A percentile compares a stretch with the other conserved stretches of the same genome.
Conservation (phyloP, 2,329 filamentous ascomycete species). For the Talaromyces sp. region DNA sequence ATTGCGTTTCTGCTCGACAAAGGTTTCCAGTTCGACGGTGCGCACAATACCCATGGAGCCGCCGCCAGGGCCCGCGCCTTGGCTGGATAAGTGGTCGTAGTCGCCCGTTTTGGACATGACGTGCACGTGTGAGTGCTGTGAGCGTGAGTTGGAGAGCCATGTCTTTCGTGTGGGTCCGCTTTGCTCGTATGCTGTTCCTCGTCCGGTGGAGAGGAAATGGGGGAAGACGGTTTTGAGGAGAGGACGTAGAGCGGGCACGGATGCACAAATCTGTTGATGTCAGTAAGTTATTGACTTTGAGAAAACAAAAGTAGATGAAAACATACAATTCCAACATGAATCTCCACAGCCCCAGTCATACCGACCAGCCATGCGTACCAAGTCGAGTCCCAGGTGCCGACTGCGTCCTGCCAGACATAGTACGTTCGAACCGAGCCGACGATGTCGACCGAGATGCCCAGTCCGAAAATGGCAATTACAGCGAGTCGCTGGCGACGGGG, state of each 20-base stretch:
- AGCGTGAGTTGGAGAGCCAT: neutral
- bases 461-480: slow-evolving; percentile 32
- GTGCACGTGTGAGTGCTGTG: neutral
- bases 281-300: neutral
- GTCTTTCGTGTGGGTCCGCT: neutral
- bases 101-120: neutral
- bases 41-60: slow-evolving; percentile 15
- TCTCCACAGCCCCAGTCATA: slow-evolving; percentile 26
- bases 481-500: slow-evolving; percentile 29
- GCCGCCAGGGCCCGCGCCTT: neutral
- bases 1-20: slow-evolving; percentile 19
- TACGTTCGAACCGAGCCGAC: slow-evolving; percentile 29
- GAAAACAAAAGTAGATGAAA: neutral
- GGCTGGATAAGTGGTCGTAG: neutral
- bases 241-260: slow-evolving; percentile 30
- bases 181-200: neutral
- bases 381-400: slow-evolving; percentile 26
- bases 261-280: slow-evolving; percentile 28
- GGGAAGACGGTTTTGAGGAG: slow-evolving; percentile 27
- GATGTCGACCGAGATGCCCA: slow-evolving; percentile 31
- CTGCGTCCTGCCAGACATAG: slow-evolving; percentile 28
- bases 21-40: slow-evolving; percentile 31
- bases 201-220: slow-evolving; percentile 18
- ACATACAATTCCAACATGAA: slow-evolving; percentile 30
- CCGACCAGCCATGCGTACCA: slow-evolving; percentile 31